Conservation (phyloP, 2,329 filamentous ascomycete species). For the Phoma sp. region DNA sequence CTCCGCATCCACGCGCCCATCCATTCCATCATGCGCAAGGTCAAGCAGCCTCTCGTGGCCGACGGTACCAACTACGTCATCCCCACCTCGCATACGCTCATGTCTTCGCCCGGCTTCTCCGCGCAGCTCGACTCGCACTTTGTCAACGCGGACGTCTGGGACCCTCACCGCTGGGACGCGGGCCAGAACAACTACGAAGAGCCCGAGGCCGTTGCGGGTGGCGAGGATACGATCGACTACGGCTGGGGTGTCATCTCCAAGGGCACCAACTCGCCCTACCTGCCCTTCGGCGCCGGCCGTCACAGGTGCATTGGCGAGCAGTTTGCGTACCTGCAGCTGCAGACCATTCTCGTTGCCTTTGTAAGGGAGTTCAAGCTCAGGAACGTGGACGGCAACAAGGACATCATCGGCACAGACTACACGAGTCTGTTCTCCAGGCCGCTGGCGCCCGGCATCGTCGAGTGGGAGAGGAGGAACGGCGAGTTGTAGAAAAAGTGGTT, state of each 20-base stretch:
- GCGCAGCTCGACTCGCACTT: conserved; percentile 76
- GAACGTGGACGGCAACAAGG: conserved; percentile 73
- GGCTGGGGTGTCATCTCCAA: conserved; percentile 93
- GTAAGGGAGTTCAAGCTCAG: conserved; percentile 81
- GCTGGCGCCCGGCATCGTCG: conserved; percentile 61
- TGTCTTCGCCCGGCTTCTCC: conserved; percentile 84
- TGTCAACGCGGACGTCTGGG: conserved; percentile 81
- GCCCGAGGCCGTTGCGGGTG: conserved; percentile 62
- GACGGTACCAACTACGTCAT: conserved; percentile 83
- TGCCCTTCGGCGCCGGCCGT: conserved; percentile 91
- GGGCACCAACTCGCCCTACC: conserved; percentile 85
- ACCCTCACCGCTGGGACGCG: conserved; percentile 88
- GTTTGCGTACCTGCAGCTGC: conserved; percentile 91
- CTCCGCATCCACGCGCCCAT: conserved; percentile 91
- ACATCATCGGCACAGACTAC: conserved; percentile 73
- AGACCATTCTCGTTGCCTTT: conserved; percentile 79
- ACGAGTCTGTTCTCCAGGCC: conserved; percentile 57
- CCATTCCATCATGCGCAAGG: conserved; percentile 91
- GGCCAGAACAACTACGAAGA: conserved; percentile 56
- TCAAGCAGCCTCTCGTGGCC: conserved; percentile 85
- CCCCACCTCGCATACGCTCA: conserved; percentile 78
- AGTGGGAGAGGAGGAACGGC: conserved; percentile 72
- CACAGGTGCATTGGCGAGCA: conserved; percentile 97
- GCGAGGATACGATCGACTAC: conserved; percentile 80
- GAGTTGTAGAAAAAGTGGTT: conserved; percentile 22